Base-by-base conservation (phyloP, 768 basidiomycete species). In the Flagelloscypha sp. region DNA sequence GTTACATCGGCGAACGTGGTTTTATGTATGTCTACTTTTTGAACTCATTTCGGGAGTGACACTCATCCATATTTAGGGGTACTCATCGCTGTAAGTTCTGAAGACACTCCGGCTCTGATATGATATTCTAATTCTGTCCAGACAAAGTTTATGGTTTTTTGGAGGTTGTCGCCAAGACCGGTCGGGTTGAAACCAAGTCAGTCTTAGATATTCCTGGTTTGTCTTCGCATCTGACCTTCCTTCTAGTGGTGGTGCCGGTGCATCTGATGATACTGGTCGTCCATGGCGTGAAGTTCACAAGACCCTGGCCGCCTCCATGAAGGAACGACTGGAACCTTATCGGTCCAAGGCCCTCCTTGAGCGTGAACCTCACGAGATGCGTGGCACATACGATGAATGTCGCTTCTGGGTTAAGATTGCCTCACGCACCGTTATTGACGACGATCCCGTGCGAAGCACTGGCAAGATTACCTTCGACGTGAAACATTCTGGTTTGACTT, bases 121-220 rank as follows among this genome's bases (percentile, higher is more conserved):
- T 7, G 16, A 12, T 34, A 11, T 11, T 11, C 11, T 34, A 11
- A 11, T 12, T 11, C 20, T 20, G 12, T 20, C 7, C 18, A 34
- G 33, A 34, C 33, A 34, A 34, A 21, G 33, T 34, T 11, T 34
- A 34, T 23, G 33, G 33, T 11, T 34, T 34, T 23, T 23, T 34
- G 33, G 33, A 34, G 24, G 20, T 34, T 23, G 33, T 34, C 12
- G 33, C 33, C 9, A 34, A 34, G 20, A 34, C 33, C 10, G 33
- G 33, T 20, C n/a, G 33, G 10, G 33, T 34, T 12, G 33, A 34
- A 16, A 34, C 33, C 10, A 34, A 34, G 33, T 34, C 7, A 1
- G 33, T 34, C 16, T 21, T 20, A 8, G 12, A 18, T 22, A 20
- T 15, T 11, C 3, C 18, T 12, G 12, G 12, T 34, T 11, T 20